Evolutionary conservation across 2,329 filamentous ascomycete genomes (phyloP).

Genomic region (Chrysoporthe cubensis): DNA sequence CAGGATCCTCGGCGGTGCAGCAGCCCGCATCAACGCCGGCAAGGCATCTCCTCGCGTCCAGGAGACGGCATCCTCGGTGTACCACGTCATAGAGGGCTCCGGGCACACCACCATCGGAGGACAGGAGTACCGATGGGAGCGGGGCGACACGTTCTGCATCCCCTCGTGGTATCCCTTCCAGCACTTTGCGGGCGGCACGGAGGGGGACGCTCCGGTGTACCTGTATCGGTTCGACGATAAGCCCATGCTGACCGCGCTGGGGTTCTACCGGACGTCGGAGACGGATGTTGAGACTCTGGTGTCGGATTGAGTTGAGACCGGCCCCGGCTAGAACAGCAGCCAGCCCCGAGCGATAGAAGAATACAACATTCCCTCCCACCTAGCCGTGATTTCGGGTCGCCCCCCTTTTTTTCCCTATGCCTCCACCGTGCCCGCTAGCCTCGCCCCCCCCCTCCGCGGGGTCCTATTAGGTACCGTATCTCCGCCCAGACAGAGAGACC

Average conservation of each 20-base stretch:
- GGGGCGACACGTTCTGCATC: conserved; percentile 58
- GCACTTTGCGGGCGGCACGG: conserved; percentile 45
- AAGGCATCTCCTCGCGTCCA: conserved; percentile 42
- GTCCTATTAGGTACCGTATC: background rate
- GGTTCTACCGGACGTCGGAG: conserved; percentile 50
- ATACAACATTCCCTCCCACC: background rate
- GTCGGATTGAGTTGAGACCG: conserved; percentile 28
- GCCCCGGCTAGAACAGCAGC: background rate
- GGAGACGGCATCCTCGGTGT: conserved; percentile 57
- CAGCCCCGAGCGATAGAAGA: background rate
- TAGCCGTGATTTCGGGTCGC: background rate
- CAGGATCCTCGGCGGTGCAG: conserved; percentile 51
- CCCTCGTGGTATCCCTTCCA: conserved; percentile 56
- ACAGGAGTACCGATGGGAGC: conserved; percentile 46
- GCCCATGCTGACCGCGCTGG: conserved; percentile 56
- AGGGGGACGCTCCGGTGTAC: conserved; percentile 44
- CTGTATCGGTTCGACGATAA: conserved; percentile 59
- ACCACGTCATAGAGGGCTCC: conserved; percentile 54
- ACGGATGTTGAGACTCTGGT: conserved; percentile 46
- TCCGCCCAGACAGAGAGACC: background rate
- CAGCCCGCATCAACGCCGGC: conserved; percentile 47
- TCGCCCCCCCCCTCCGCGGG: too few species aligned
- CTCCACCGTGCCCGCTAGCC: background rate
- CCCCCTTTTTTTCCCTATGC: background rate
- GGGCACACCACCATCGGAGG: conserved; percentile 47